A percentile compares a stretch with the other conserved stretches of the same genome.
phyloP scores from a whole-genome alignment of 768 basidiomycete species.

The Leccinum pellstonianum region DNA sequence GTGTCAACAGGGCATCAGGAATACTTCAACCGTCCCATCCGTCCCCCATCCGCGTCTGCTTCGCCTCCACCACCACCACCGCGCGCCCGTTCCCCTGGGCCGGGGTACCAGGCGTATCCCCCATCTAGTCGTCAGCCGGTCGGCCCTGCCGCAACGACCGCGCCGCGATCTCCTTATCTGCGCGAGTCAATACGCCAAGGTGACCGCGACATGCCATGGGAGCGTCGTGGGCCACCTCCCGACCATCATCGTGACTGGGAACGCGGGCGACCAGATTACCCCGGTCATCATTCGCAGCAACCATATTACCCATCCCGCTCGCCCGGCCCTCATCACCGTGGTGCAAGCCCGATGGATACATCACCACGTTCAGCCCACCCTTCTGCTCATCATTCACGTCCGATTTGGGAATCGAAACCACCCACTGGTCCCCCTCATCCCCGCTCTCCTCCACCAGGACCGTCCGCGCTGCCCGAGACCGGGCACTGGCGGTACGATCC shows the following conservation, averaged over 20 bases:
- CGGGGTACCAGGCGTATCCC: constrained; percentile 49
- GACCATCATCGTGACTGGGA: constrained; percentile 55
- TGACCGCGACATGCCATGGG: constrained; percentile 60
- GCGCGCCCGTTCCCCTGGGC: constrained; percentile 51
- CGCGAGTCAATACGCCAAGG: constrained; percentile 47
- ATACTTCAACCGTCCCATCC: constrained; percentile 52
- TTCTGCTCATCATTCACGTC: constrained; percentile 28
- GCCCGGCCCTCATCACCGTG: constrained; percentile 39
- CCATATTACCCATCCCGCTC: constrained; percentile 36
- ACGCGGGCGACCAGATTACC: constrained; percentile 42
- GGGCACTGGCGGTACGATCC: constrained; percentile 60
- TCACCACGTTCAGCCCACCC: constrained; percentile 60
- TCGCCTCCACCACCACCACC: constrained; percentile 49
- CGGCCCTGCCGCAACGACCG: constrained; percentile 51
- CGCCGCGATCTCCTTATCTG: constrained; percentile 60
- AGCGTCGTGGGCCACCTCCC: constrained; percentile 49
- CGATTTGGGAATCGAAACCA: constrained; percentile 66
- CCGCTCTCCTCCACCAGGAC: constrained; percentile 36
- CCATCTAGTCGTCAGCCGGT: constrained; percentile 46
- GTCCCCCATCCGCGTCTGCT: constrained; percentile 55
- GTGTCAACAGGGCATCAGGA: constrained; percentile 52
- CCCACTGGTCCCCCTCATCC: constrained; percentile 30
- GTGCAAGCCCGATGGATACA: constrained; percentile 53
- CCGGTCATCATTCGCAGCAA: constrained; percentile 31
- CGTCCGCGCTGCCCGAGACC: constrained; percentile 41